These are phyloP conservation scores for Simmondsia chinensis DNA, from an alignment of 148 eudicot species.

Conservation along the genomic window DNA sequence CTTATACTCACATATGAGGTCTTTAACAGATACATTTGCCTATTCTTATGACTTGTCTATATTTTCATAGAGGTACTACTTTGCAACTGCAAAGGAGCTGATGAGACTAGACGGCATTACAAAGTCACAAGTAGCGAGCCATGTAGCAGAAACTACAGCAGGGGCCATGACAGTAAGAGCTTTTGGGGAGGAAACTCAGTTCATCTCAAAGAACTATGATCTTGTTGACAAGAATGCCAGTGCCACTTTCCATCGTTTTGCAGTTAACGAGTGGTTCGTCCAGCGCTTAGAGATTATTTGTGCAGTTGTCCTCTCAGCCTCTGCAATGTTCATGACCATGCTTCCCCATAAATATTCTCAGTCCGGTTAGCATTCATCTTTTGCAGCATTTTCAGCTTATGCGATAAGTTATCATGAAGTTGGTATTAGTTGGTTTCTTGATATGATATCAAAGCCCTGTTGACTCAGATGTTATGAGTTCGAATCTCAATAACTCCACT, in stretches of 20 bases:
- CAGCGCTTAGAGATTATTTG: neutral
- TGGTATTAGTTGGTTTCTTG: no score
- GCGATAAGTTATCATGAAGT: no score
- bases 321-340: constrained; percentile 17
- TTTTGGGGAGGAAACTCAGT: constrained; percentile 24
- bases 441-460: no score
- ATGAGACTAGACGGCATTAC: constrained; percentile 35
- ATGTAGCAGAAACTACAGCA: constrained; percentile 28
- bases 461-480: no score
- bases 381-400: no score
- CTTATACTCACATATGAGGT: no score
- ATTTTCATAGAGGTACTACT: constrained; percentile 22
- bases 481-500: no score
- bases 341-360: constrained; percentile 7
- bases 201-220: constrained; percentile 8
- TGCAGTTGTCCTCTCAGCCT: constrained; percentile 3
- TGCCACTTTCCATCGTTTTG: constrained; percentile 3
- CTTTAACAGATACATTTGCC: no score
- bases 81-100: constrained; percentile 28
- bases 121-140: constrained; percentile 25
- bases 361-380: no score
- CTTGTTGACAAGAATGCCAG: constrained; percentile 5
- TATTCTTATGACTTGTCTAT: no score
- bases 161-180: constrained; percentile 36
- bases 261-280: constrained; percentile 6